A percentile compares a stretch with the other conserved stretches of the same genome.
Conservation (phyloP, 2,329 filamentous ascomycete species). For the Huntiella moniliformis region DNA sequence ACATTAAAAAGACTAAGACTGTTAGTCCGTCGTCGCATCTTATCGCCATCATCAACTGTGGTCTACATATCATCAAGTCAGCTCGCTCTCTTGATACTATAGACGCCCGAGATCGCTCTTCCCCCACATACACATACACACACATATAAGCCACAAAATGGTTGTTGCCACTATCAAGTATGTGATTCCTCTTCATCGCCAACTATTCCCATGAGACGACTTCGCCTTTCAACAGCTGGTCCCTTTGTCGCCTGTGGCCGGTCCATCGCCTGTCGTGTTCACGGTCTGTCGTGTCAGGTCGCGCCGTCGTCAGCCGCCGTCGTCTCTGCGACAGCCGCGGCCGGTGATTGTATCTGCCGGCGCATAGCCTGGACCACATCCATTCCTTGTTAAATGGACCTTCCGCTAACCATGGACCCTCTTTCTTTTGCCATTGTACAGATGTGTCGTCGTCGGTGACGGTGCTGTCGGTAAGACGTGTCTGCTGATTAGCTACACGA, state of each 20-base stretch:
- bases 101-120: no score
- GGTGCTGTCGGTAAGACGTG: slow-evolving; percentile 99
- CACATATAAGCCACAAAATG: slow-evolving; percentile 23
- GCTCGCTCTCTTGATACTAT: no score
- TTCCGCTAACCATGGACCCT: neutral
- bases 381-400: neutral
- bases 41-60: no score
- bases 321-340: neutral
- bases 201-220: neutral
- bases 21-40: no score
- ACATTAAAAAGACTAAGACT: no score
- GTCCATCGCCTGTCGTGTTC: neutral
- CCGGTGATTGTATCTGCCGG: neutral
- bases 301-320: neutral
- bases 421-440: slow-evolving; percentile 20
- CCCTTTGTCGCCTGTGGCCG: neutral
- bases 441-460: slow-evolving; percentile 97
- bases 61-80: no score
- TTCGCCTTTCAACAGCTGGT: neutral
- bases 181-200: slow-evolving; percentile 16
- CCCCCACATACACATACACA: no score
- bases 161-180: slow-evolving; percentile 48
- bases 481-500: slow-evolving; percentile 96
- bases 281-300: neutral
- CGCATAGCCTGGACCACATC: neutral